These are phyloP conservation scores for Wallemia ichthyophaga DNA, from an alignment of 1,284 basidiomycete species.

Conservation along the genomic window DNA sequence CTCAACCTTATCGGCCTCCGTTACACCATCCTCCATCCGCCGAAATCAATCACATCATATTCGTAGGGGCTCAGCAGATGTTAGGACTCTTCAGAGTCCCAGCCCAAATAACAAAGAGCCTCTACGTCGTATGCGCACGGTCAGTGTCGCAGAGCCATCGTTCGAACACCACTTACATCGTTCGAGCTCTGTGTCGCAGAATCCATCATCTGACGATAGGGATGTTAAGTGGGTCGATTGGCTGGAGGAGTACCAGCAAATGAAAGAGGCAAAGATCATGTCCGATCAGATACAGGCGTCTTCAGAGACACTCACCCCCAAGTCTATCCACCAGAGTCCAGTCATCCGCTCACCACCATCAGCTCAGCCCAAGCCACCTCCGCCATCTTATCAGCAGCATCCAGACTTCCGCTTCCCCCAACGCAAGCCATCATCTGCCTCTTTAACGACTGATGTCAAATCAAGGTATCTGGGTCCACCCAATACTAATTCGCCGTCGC, in stretches of 20 bases:
- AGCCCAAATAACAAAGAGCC: background rate
- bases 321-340: background rate
- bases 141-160: background rate
- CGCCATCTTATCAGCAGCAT: background rate
- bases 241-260: background rate
- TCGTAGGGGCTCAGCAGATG: background rate
- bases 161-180: background rate
- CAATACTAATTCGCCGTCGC: background rate
- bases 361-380: background rate
- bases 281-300: background rate
- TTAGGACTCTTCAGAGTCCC: background rate
- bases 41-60: background rate
- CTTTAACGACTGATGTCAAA: background rate
- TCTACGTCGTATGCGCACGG: background rate
- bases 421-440: background rate
- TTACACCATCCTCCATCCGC: background rate
- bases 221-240: background rate
- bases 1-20: background rate
- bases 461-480: background rate
- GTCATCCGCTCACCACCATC: background rate
- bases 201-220: background rate
- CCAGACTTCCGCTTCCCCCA: background rate
- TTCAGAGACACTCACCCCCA: background rate
- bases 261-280: background rate
- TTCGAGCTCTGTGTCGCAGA: too few species aligned